Base-by-base conservation (phyloP, 2,329 filamentous ascomycete genomes). In the Ophiostoma quercus region DNA sequence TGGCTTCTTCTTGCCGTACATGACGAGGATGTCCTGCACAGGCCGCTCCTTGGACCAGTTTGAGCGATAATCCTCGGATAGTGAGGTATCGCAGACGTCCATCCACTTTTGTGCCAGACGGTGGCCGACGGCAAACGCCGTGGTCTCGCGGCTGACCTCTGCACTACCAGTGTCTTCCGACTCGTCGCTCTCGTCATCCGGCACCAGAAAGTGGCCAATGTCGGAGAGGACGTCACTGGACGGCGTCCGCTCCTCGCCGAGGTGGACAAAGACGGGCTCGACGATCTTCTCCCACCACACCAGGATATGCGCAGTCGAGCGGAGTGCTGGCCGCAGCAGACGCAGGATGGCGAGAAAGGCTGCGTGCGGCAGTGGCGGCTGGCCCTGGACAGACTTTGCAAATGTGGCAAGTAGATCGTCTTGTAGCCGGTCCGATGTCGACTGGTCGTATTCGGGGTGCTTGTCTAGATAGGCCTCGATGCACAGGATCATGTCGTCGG, bases 241-340 rank as follows among this genome's bases (percentile, higher is more conserved):
- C 69, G 90, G 81, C 6, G 82, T 84, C 75, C 88, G 88, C 75
- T 90, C 88, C 68, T 86, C 83, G 16, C 84, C 84, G 11, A 89
- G 79, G 67, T 84, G 81, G 71, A 87, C 77, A 39, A 83, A 74
- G 1, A 86, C 82, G 0, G 88, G 86, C 65, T 82, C 82, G 25
- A 88, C 78, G 16, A 89, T 81, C 72, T 85, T 80, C 65, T 90
- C 86, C 84, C 91, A 92, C 92, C 92, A 95, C 71, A 88, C 84
- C 69, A 88, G 79, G 69, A 92, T 78, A 69, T 88, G 85, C 43
- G 85, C 82, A 1, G 88, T 84, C 12, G 87, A 87, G 70, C 84
- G 84, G 69, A 95, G 83, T 12, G 84, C 84, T 2, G 89, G 87
- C 32, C 88, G 84, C 47, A 94, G 80, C 57, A 84, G 84, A 66